Evolutionary conservation across 768 basidiomycete genomes (phyloP).

Genomic region (Leccinum sublutescens): DNA sequence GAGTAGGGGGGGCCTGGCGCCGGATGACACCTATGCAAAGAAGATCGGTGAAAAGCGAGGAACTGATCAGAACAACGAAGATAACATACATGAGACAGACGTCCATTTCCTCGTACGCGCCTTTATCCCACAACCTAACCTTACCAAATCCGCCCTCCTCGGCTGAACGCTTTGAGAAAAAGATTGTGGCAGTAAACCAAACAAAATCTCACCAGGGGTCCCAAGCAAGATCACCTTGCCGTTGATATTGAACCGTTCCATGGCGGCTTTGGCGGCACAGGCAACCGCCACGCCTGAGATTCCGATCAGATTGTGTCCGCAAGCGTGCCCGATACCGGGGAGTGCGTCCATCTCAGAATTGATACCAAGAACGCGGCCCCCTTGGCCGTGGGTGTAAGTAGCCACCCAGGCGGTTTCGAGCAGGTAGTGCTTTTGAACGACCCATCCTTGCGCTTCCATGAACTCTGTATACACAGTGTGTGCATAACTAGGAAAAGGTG

Average conservation of each 20-base stretch:
- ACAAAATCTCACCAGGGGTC: conserved; percentile 58
- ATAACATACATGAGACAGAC: conserved; percentile 66
- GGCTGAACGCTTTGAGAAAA: conserved; percentile 37
- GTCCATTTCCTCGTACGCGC: conserved; percentile 74
- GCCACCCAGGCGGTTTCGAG: conserved; percentile 80
- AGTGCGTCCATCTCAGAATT: conserved; percentile 79
- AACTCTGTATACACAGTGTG: conserved; percentile 70
- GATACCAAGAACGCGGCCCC: conserved; percentile 63
- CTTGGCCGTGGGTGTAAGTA: conserved; percentile 58
- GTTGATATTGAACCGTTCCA: conserved; percentile 38
- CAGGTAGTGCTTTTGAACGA: conserved; percentile 58
- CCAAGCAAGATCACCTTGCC: conserved; percentile 66
- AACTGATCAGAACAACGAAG: background rate
- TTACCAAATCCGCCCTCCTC: conserved; percentile 83
- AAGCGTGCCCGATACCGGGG: conserved; percentile 62
- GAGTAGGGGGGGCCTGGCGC: conserved; percentile 73
- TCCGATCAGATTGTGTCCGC: conserved; percentile 83
- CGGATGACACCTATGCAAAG: conserved; percentile 66
- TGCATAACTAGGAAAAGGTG: conserved; percentile 49
- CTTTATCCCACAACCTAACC: conserved; percentile 59
- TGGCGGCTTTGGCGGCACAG: conserved; percentile 60
- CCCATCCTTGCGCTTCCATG: conserved; percentile 63
- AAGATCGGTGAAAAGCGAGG: background rate
- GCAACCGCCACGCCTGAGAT: conserved; percentile 74
- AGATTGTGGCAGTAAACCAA: background rate